A percentile compares a stretch with the other conserved stretches of the same genome.
These are phyloP conservation scores for Scheffersomyces stambukii DNA, from an alignment of 1,139 yeast species.

Conservation along the genomic window DNA sequence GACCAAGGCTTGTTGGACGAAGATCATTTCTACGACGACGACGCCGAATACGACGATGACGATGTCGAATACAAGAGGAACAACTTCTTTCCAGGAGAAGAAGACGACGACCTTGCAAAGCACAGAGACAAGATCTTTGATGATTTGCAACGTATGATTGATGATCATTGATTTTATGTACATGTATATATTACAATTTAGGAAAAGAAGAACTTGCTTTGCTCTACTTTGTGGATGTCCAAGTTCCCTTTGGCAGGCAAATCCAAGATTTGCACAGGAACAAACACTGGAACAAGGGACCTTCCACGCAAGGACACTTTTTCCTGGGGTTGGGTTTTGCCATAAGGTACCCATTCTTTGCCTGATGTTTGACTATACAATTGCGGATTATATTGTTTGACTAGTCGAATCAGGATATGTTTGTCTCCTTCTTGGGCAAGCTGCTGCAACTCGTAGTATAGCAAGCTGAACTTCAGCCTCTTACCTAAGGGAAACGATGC, in stretches of 20 bases:
- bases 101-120: slow-evolving; percentile 55
- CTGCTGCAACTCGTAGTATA: slow-evolving; percentile 14
- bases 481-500: slow-evolving; percentile 8
- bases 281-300: slow-evolving; percentile 14
- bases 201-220: slow-evolving; percentile 38
- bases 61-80: slow-evolving; percentile 29
- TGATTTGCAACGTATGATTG: slow-evolving; percentile 47
- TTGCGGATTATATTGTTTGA: slow-evolving; percentile 18
- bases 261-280: slow-evolving; percentile 23
- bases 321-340: background rate
- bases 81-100: slow-evolving; percentile 49
- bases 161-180: slow-evolving; percentile 8
- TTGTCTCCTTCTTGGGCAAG: slow-evolving; percentile 5
- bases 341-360: slow-evolving; percentile 1
- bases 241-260: slow-evolving; percentile 32
- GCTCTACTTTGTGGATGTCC: slow-evolving; percentile 27
- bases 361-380: slow-evolving; percentile 13
- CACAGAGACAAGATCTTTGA: slow-evolving; percentile 64
- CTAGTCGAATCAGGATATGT: slow-evolving; percentile 9
- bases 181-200: slow-evolving; percentile 11
- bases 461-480: slow-evolving; percentile 8
- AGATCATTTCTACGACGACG: slow-evolving; percentile 20
- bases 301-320: slow-evolving; percentile 1
- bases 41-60: slow-evolving; percentile 16
- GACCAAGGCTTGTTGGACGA: slow-evolving; percentile 10